Evolutionary conservation across 1,139 yeast genomes (phyloP), one percentile per base, ranked within the genome.

Genomic region (Citeromyces hawaiiensis): DNA sequence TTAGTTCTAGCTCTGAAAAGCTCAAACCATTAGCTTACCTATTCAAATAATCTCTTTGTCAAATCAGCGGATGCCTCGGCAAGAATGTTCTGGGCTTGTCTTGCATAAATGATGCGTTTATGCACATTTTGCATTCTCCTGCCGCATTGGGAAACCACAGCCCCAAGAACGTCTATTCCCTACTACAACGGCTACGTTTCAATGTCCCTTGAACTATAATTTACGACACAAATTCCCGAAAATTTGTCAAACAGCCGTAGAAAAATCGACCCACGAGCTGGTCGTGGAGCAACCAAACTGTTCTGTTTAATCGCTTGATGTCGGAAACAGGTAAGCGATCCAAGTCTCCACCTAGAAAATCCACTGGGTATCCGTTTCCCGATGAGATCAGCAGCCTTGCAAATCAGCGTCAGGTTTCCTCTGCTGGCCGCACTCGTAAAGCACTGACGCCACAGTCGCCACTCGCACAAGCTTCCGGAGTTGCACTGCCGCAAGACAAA

Each of bases 401-500:
- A 9, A 18, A 18, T n/a, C 17, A 18, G 16, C 15, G 13, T 16
- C 25, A 18, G 16, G 27, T 14, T 16, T 18, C 18, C 4, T 10
- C 9, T 16, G n/a, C 31, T 29, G 16, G 31, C 29, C 38, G 10
- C 35, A 33, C 15, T 14, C 33, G 38, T 17, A 30, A n/a, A 29
- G 13, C 10, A 23, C 38, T 16, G 21, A 15, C 32, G 13, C 21
- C 29, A 7, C 38, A 36, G 27, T 23, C 27, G 13, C n/a, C 33
- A 15, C 13, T 19, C 17, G 18, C 4, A 14, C 38, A 17, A 16
- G 32, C 13, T 11, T 35, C 9, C 27, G 35, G 14, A 36, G 25
- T 29, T 10, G 14, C 31, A 14, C 34, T 29, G 38, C 34, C 19
- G 9, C 32, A 9, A 6, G 34, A 15, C 11, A 23, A 14, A 29